These are phyloP conservation scores for Septoria petroselini DNA, from an alignment of 2,329 filamentous ascomycete genomes.

Conservation along the genomic window DNA sequence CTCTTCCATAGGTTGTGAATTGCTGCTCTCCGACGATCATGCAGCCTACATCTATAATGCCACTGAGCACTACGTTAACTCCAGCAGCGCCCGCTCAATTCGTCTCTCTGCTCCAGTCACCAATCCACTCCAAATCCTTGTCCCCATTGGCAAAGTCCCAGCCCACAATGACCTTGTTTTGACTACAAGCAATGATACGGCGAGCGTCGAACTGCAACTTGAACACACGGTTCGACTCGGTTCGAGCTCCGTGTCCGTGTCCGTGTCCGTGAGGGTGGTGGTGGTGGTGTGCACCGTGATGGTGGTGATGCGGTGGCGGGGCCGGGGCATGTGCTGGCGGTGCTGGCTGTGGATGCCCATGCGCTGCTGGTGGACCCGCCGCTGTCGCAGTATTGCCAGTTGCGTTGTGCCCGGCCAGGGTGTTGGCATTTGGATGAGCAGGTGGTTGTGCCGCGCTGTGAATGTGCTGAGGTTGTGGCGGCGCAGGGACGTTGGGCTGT, in stretches of 20 bases:
- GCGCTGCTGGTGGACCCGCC: constrained; percentile 8
- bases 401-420: too few relatives aligned
- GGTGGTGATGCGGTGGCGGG: constrained; percentile 34
- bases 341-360: constrained; percentile 22
- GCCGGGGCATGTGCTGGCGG: too few relatives aligned
- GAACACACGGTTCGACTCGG: constrained; percentile 67
- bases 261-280: constrained; percentile 25
- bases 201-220: constrained; percentile 95
- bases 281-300: constrained; percentile 26
- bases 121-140: constrained; percentile 51
- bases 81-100: constrained; percentile 13
- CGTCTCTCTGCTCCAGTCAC: constrained; percentile 37
- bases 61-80: too few relatives aligned
- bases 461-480: not conserved
- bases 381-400: not conserved
- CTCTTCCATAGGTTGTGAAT: too few relatives aligned
- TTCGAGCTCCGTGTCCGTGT: constrained; percentile 25
- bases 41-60: too few relatives aligned
- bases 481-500: not conserved
- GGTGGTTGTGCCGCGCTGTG: not conserved
- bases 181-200: constrained; percentile 90
- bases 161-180: constrained; percentile 85
- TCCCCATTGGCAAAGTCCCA: constrained; percentile 97
- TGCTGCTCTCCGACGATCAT: too few relatives aligned
- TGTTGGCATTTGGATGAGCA: not conserved